Base-by-base conservation (phyloP, 1,139 yeast species). In the Yamadazyma jaroonii region DNA sequence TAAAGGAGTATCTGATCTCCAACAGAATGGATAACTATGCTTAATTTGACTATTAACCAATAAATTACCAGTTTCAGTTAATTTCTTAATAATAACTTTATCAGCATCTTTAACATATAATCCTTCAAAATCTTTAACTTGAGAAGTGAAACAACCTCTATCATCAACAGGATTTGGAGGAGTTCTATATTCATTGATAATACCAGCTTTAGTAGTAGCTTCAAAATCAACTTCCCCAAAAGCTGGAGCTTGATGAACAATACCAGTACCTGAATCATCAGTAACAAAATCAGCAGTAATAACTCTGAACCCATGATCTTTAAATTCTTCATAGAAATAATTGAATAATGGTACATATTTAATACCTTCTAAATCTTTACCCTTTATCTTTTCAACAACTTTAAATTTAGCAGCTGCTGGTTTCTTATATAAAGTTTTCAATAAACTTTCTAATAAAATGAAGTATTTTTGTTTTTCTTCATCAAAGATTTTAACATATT, bases 1-100 rank as follows among this genome's bases (percentile, higher is more conserved):
- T 62, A 92, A 79, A 36, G 99, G 99, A 29, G 99, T 94, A 61
- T 92, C 98, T 3, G 97, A 90, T 77, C 99, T 84, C 99, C 99
- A 92, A 72, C 99, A 92, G 83, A 92, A 92, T 54, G 99, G 98
- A 64, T 92, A 92, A 63, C 95, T 84, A 76, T 92, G 99, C 71
- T 82, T 81, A 47, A 92, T 73, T 72, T 92, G 97, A 33, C 88
- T 72, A 44, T 81, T 84, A 35, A 82, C 78, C 51, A 92, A 71
- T 32, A 94, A 52, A 52, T 84, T 78, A 37, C 95, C 97, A 31
- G 73, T 64, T 41, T 80, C 88, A 45, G 94, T 86, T 59, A 92
- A 74, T 49, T 74, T 67, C 67, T 89, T 90, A 62, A 92, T 89
- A 57, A 92, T 90, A 56, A 77, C 76, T 56, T 89, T 84, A 65